phyloP scores from a whole-genome alignment of 768 basidiomycete species.

The Mrakia blollopis region DNA sequence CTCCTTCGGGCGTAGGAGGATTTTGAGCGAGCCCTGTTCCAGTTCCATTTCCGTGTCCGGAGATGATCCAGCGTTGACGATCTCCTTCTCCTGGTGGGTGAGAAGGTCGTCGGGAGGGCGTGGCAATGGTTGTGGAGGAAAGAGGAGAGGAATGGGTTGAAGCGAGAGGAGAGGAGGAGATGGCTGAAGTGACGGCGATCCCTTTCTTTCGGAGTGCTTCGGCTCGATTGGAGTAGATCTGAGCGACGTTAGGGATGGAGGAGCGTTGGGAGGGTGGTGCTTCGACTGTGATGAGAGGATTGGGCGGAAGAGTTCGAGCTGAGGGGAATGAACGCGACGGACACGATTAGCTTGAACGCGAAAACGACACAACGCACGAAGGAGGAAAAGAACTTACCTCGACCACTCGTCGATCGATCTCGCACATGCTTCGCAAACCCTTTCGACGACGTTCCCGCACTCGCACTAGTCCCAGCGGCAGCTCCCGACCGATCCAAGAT shows the following conservation, averaged over 20 bases:
- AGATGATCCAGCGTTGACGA: constrained; percentile 24
- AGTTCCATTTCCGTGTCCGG: constrained; percentile 7
- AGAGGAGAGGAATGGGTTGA: neutral
- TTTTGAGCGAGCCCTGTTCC: neutral
- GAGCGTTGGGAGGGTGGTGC: constrained; percentile 3
- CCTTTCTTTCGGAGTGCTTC: constrained; percentile 26
- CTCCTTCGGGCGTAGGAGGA: neutral
- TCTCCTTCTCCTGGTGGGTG: neutral
- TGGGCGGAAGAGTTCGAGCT: neutral
- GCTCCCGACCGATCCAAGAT: neutral
- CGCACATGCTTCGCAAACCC: neutral
- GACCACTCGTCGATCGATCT: neutral
- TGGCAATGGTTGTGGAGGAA: neutral
- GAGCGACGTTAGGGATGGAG: constrained; percentile 21
- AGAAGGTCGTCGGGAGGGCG: neutral
- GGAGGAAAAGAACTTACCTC: neutral
- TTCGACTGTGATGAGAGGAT: neutral
- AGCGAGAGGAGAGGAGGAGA: constrained; percentile 11
- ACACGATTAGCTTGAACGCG: neutral
- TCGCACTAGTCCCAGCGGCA: neutral
- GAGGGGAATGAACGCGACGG: neutral
- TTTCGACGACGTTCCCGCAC: neutral
- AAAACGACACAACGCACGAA: neutral
- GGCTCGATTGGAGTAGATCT: constrained; percentile 25
- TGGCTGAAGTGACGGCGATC: constrained; percentile 14